Evolutionary conservation across 805 yeast species (phyloP).

Genomic region (Naumovozyma castellii): DNA sequence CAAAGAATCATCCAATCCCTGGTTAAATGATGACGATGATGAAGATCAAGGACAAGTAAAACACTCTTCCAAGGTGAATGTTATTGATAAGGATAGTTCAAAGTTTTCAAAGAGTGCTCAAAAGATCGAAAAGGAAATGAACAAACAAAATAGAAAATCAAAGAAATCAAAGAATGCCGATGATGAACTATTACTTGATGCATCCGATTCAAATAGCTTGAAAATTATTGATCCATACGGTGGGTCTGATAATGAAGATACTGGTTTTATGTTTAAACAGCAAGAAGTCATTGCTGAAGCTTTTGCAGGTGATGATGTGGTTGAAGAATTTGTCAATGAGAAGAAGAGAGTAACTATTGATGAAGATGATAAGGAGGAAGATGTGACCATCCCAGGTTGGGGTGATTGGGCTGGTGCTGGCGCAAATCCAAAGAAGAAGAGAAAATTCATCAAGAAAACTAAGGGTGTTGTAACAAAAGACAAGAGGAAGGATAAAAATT

Average conservation of each 20-base stretch:
- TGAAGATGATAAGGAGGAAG: conserved; percentile 83
- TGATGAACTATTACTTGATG: conserved; percentile 33
- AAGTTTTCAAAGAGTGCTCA: conserved; percentile 39
- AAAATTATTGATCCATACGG: conserved; percentile 41
- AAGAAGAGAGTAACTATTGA: conserved; percentile 56
- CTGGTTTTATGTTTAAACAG: conserved; percentile 55
- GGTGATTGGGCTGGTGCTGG: conserved; percentile 90
- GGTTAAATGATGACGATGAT: conserved; percentile 35
- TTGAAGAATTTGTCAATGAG: conserved; percentile 64
- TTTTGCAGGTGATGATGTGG: conserved; percentile 95
- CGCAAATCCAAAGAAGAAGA: conserved; percentile 38
- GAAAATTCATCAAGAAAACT: conserved; percentile 58
- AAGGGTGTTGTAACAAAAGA: conserved; percentile 67
- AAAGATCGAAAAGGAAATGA: conserved; percentile 32
- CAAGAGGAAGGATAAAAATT: conserved; percentile 66
- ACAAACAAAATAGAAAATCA: conserved; percentile 7
- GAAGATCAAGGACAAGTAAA: conserved; percentile 21
- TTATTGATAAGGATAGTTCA: conserved; percentile 43
- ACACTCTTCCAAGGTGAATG: conserved; percentile 38
- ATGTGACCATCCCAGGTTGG: conserved; percentile 91
- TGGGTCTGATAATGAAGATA: conserved; percentile 38
- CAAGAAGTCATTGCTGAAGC: conserved; percentile 80
- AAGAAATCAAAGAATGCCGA: conserved; percentile 27
- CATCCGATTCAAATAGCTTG: conserved; percentile 41
- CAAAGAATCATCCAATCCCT: conserved; percentile 37